Conservation (phyloP, 2,329 filamentous ascomycete genomes). For the Colletotrichum musae region DNA sequence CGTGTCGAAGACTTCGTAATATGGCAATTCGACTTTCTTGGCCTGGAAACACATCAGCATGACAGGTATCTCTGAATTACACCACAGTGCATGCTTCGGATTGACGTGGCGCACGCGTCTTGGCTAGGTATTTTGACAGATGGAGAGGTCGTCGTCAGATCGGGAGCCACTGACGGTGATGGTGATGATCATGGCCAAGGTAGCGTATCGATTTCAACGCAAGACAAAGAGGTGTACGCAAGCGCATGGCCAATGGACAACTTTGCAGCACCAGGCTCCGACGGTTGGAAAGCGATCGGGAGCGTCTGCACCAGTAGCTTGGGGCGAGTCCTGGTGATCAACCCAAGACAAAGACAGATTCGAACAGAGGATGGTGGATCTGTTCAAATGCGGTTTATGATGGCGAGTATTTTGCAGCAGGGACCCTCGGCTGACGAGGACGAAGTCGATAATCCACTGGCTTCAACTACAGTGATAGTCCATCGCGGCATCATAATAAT, state of each 20-base stretch:
- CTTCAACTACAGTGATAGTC: background rate
- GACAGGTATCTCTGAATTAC: background rate
- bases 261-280: background rate
- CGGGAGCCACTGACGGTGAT: slow-evolving; percentile 3
- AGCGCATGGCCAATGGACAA: background rate
- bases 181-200: background rate
- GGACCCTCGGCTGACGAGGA: background rate
- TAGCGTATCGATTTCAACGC: background rate
- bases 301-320: background rate
- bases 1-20: too few relatives aligned
- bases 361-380: slow-evolving; percentile 3
- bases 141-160: slow-evolving; percentile 1
- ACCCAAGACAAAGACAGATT: slow-evolving; percentile 27
- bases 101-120: background rate
- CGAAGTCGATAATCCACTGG: background rate
- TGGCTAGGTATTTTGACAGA: background rate
- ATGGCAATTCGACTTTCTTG: background rate
- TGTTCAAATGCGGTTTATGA: slow-evolving; percentile 3
- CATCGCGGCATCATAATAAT: background rate
- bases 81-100: background rate
- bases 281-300: slow-evolving; percentile 4
- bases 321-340: slow-evolving; percentile 9
- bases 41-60: background rate
- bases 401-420: background rate
- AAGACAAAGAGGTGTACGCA: slow-evolving; percentile 16